phyloP scores from a whole-genome alignment of 805 yeast genomes.

The Metschnikowia bowlesiae region DNA sequence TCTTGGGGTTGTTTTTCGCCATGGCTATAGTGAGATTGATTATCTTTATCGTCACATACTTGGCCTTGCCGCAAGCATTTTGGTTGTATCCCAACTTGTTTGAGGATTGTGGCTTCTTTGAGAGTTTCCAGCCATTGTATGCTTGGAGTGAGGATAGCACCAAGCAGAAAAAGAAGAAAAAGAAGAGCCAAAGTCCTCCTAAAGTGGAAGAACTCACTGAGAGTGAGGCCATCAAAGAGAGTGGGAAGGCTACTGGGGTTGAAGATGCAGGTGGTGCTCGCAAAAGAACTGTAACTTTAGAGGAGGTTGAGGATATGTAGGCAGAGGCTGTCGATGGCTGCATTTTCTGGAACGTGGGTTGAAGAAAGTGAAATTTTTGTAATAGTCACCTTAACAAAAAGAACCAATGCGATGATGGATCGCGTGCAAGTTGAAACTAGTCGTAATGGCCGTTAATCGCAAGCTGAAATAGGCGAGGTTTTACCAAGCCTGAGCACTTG shows the following conservation, averaged over 20 bases:
- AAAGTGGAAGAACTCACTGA: slow-evolving; percentile 7
- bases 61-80: slow-evolving; percentile 65
- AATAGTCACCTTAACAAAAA: neutral
- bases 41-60: slow-evolving; percentile 55
- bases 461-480: neutral
- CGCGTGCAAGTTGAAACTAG: neutral
- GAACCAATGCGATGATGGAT: too few relatives aligned
- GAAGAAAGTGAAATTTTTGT: neutral
- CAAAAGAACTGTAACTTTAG: slow-evolving; percentile 36
- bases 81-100: slow-evolving; percentile 96
- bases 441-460: neutral
- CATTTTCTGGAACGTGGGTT: neutral
- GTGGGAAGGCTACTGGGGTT: slow-evolving; percentile 15
- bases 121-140: slow-evolving; percentile 86
- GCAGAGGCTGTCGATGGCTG: neutral
- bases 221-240: slow-evolving; percentile 10
- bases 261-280: slow-evolving; percentile 15
- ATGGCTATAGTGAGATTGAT: slow-evolving; percentile 77
- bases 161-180: slow-evolving; percentile 21
- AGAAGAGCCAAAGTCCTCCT: slow-evolving; percentile 12
- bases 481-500: neutral
- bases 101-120: slow-evolving; percentile 91
- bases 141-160: slow-evolving; percentile 62
- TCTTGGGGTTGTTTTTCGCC: slow-evolving; percentile 70
- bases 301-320: slow-evolving; percentile 35